Evolutionary conservation across 2,329 filamentous ascomycete genomes (phyloP), one percentile per base, ranked within the genome.

Genomic region (Shiraia bambusicola): DNA sequence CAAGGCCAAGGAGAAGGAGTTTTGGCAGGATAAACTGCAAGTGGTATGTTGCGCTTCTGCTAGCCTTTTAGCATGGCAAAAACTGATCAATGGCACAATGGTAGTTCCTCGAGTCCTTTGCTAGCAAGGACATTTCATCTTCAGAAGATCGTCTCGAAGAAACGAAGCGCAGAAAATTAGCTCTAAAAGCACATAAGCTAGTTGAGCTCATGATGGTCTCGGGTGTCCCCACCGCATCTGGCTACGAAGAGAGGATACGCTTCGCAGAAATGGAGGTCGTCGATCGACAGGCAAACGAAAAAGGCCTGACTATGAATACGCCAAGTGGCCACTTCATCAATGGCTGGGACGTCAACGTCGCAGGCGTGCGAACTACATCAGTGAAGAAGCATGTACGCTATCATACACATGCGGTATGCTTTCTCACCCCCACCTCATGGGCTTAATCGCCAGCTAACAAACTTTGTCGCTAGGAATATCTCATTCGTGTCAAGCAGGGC

Each of bases 191-290:
- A 34, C 86, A 93, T 68, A 98, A 98, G 74, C 75, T 98, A 43
- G 88, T 98, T 9, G 93, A 98, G 76, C 77, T 98, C 47, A 98
- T 98, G 93, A 96, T 98, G 90, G 93, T 98, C 7, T 97, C 92
- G 6, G 93, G 93, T 27, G 86, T 98, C 43, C 88, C 88, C 25
- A 98, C 93, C 1, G 90, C 93, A 3, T 96, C 91, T 4, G 93
- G 93, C 2, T 98, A 97, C 66, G 93, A 98, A 70, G 93, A 98
- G 74, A 83, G 93, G 43, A 96, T 98, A 63, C 83, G 90, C 36
- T 98, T 98, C 66, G 89, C 90, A 1, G 93, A 98, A 71, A 86
- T 98, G 72, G 93, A 98, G 64, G 90, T 97, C 16, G 89, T 98
- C 19, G 93, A 98, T 63, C 82, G 89, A 50, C 87, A 89, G 40